phyloP scores from a whole-genome alignment of 2,329 filamentous ascomycete genomes.

The Botrytis pseudocinerea region DNA sequence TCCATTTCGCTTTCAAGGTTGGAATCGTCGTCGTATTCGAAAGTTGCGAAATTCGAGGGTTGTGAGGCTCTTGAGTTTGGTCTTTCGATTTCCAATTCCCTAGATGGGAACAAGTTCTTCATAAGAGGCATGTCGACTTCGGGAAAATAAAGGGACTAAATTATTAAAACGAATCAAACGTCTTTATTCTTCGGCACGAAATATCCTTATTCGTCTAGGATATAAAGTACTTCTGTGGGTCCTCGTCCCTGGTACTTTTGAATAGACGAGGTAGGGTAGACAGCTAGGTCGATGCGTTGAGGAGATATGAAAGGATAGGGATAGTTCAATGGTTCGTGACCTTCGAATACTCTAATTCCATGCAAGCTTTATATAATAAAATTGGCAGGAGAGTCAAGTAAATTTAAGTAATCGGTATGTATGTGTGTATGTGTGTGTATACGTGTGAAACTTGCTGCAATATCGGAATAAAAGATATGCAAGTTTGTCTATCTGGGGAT shows the following conservation, averaged over 20 bases:
- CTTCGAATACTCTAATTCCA: constrained; percentile 13
- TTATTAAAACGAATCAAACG: constrained; percentile 14
- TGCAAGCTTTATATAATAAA: constrained; percentile 24
- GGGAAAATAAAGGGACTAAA: constrained; percentile 19
- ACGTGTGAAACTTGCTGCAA: not conserved
- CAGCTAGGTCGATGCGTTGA: constrained; percentile 11
- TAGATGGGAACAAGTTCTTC: constrained; percentile 31
- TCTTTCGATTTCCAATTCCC: constrained; percentile 26
- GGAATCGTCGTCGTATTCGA: constrained; percentile 33
- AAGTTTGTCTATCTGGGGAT: not conserved
- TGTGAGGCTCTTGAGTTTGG: constrained; percentile 20
- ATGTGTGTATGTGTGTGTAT: not conserved
- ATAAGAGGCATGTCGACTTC: constrained; percentile 34
- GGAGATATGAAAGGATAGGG: constrained; percentile 8
- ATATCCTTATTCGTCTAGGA: constrained; percentile 18
- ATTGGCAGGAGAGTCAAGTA: constrained; percentile 24
- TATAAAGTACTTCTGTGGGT: constrained; percentile 22
- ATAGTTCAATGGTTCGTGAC: constrained; percentile 14
- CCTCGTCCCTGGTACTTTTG: constrained; percentile 2
- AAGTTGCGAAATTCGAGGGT: constrained; percentile 31
- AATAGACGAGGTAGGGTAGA: constrained; percentile 5
- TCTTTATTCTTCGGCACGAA: constrained; percentile 17
- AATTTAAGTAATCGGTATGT: constrained; percentile 3
- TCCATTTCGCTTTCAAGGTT: constrained; percentile 38
- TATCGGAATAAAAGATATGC: not conserved